These are phyloP conservation scores for Berberis thunbergii DNA, from an alignment of 164 flowering plant genomes.

Conservation along the genomic window DNA sequence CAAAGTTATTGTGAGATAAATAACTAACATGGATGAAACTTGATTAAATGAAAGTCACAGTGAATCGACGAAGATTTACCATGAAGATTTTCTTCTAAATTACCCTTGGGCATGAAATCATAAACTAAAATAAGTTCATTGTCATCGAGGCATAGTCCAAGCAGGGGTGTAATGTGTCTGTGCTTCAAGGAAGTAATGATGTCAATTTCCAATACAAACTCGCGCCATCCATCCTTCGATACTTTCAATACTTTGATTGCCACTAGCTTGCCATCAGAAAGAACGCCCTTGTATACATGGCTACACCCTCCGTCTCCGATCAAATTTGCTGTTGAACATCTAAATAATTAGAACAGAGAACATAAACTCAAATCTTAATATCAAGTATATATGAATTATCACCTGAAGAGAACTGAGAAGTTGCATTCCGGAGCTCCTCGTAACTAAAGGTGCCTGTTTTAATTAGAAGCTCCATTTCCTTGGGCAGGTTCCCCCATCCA, in stretches of 20 bases:
- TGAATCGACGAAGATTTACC: constrained; percentile 28
- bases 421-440: constrained; percentile 37
- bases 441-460: constrained; percentile 27
- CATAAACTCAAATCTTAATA: background rate
- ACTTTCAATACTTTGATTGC: constrained; percentile 66
- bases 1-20: background rate
- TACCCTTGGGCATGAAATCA: constrained; percentile 58
- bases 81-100: constrained; percentile 65
- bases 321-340: constrained; percentile 43
- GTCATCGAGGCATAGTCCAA: constrained; percentile 63
- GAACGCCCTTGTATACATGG: constrained; percentile 65
- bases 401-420: constrained; percentile 74
- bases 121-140: constrained; percentile 60
- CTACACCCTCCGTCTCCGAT: constrained; percentile 84
- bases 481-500: constrained; percentile 15
- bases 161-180: constrained; percentile 43
- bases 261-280: constrained; percentile 56
- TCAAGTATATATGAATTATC: background rate
- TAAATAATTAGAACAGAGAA: background rate
- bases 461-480: constrained; percentile 36
- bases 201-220: constrained; percentile 59
- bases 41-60: background rate
- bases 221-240: constrained; percentile 55
- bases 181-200: constrained; percentile 64
- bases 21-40: background rate